Percentiles rank a stretch among this genome's conserved stretches.
Conservation (phyloP, 805 yeast species). For the Saturnispora serradocipensis region DNA sequence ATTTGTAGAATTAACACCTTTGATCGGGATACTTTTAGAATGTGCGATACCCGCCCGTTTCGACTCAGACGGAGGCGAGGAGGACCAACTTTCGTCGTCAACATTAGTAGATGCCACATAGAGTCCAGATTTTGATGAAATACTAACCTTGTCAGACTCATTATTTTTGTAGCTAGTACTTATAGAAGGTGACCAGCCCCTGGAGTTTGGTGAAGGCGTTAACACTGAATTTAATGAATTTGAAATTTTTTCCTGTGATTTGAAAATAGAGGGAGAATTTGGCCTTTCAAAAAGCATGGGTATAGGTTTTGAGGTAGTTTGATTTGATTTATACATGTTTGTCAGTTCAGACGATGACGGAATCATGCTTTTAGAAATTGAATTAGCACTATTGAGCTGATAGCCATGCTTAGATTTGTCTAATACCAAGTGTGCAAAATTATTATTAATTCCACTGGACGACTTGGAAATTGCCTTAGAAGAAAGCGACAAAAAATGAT, state of each 20-base stretch:
- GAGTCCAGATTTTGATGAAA: background rate
- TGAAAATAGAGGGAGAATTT: slow-evolving; percentile 14
- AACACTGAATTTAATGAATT: background rate
- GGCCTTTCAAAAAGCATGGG: slow-evolving; percentile 14
- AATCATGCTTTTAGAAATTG: background rate
- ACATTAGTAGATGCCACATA: background rate
- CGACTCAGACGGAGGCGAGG: background rate
- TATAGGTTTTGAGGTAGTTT: slow-evolving; percentile 7
- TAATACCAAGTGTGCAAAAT: background rate
- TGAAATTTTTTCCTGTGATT: background rate
- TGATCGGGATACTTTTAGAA: slow-evolving; percentile 12
- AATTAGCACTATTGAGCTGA: background rate
- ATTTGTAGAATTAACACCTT: slow-evolving; percentile 6
- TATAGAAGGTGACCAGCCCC: slow-evolving; percentile 8
- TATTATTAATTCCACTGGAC: background rate
- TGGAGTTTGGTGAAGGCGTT: slow-evolving; percentile 3
- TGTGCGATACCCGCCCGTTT: slow-evolving; percentile 4
- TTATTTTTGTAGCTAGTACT: background rate
- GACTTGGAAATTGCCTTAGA: background rate
- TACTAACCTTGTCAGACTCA: slow-evolving; percentile 2
- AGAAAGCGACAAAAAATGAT: slow-evolving; percentile 3
- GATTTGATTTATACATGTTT: background rate
- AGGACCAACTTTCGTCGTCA: background rate
- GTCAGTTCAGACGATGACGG: background rate
- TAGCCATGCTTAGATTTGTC: background rate